Percentiles rank a stretch among this genome's conserved stretches.
Evolutionary conservation across 2,329 filamentous ascomycete genomes (phyloP).

Genomic region (Eutypella sp.): DNA sequence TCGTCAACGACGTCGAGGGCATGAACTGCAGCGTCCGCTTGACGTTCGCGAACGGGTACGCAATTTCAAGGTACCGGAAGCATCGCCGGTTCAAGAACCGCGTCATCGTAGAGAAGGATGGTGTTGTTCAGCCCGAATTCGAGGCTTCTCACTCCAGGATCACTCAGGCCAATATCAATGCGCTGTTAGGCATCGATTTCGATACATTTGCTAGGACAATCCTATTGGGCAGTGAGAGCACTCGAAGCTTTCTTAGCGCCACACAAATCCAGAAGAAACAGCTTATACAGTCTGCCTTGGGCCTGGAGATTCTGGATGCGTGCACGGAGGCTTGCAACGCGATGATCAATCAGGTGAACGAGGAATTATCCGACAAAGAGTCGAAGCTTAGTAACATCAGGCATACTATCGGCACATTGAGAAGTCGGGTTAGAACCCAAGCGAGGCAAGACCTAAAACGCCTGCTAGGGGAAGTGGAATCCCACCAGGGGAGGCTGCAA

Average conservation of each 20-base stretch:
- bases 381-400: constrained; percentile 5
- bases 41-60: constrained; percentile 26
- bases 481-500: neutral
- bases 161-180: constrained; percentile 24
- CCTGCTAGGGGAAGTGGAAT: constrained; percentile 1
- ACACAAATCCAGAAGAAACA: constrained; percentile 21
- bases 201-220: constrained; percentile 26
- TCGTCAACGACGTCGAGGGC: constrained; percentile 26
- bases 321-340: constrained; percentile 13
- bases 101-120: constrained; percentile 23
- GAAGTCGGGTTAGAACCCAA: constrained; percentile 3
- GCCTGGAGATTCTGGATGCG: constrained; percentile 20
- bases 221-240: constrained; percentile 27
- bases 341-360: constrained; percentile 19
- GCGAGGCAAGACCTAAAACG: constrained; percentile 1
- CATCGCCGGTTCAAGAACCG: constrained; percentile 20
- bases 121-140: constrained; percentile 21
- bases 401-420: constrained; percentile 6
- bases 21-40: constrained; percentile 25
- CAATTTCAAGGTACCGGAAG: constrained; percentile 25
- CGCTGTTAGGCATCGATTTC: constrained; percentile 27
- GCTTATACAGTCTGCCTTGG: constrained; percentile 24
- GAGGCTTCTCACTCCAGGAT: constrained; percentile 17
- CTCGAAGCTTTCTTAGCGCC: constrained; percentile 26
- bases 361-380: constrained; percentile 10